Evolutionary conservation across 495 filamentous ascomycete genomes (phyloP).

Genomic region (Ramalina intermedia): DNA sequence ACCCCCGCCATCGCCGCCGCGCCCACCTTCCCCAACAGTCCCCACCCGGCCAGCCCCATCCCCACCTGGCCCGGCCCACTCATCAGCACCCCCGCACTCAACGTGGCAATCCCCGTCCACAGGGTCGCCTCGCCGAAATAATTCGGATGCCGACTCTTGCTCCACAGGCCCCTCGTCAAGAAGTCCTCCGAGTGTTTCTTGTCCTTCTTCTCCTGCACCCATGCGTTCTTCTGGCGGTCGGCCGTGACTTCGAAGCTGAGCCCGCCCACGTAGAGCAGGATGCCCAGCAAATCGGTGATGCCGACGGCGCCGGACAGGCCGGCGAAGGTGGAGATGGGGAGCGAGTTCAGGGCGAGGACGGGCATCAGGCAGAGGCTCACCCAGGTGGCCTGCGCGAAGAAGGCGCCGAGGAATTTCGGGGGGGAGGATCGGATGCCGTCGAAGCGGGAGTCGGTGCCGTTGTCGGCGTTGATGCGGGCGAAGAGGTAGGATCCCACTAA

Average conservation of each 20-base stretch:
- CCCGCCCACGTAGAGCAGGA: constrained; percentile 39
- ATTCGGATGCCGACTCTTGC: constrained; percentile 46
- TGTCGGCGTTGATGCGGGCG: constrained; percentile 31
- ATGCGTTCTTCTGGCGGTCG: constrained; percentile 43
- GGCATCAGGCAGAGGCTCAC: constrained; percentile 47
- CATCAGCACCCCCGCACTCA: constrained; percentile 34
- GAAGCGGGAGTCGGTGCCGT: constrained; percentile 47
- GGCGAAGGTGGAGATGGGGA: constrained; percentile 34
- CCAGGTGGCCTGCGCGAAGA: constrained; percentile 46
- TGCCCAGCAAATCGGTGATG: constrained; percentile 36
- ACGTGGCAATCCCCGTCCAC: constrained; percentile 46
- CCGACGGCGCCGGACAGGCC: constrained; percentile 24
- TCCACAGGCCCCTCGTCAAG: constrained; percentile 43
- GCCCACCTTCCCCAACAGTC: constrained; percentile 20
- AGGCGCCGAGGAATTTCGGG: constrained; percentile 38
- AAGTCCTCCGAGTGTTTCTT: constrained; percentile 51
- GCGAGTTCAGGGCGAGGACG: constrained; percentile 40
- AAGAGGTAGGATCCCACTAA: constrained; percentile 48
- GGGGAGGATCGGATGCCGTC: constrained; percentile 40
- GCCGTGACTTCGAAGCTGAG: constrained; percentile 43
- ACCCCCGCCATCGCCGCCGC: constrained; percentile 33
- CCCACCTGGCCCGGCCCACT: constrained; percentile 27
- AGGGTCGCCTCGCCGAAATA: constrained; percentile 53
- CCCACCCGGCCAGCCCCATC: constrained; percentile 33
- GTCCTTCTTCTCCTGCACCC: constrained; percentile 37